phyloP scores from a whole-genome alignment of 164 flowering plant species.

The Aristolochia contorta region DNA sequence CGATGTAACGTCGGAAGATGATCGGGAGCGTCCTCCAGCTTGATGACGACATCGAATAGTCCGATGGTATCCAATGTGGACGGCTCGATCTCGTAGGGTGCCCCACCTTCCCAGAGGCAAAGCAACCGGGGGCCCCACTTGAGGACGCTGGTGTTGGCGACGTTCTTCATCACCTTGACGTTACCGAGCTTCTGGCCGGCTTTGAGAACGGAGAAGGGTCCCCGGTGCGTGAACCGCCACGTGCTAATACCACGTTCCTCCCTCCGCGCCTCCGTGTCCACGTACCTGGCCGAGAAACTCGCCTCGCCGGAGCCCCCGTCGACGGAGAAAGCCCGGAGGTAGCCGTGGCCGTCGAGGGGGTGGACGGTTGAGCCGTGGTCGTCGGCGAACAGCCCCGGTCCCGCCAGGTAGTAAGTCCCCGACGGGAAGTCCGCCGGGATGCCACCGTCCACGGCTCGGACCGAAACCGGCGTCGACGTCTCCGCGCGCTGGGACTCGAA shows the following conservation, averaged over 20 bases:
- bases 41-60: constrained; percentile 28
- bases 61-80: constrained; percentile 65
- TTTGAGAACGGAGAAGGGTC: constrained; percentile 83
- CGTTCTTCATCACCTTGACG: constrained; percentile 93
- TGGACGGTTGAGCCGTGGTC: constrained; percentile 92
- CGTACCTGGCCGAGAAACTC: constrained; percentile 63
- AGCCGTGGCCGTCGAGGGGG: constrained; percentile 95
- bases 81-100: constrained; percentile 68
- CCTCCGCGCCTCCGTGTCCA: constrained; percentile 66
- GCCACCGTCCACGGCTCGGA: constrained; percentile 46
- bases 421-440: constrained; percentile 66
- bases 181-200: constrained; percentile 70
- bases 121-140: constrained; percentile 68
- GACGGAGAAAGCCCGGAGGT: constrained; percentile 58
- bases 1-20: too few relatives aligned
- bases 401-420: constrained; percentile 81
- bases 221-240: constrained; percentile 86
- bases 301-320: constrained; percentile 33
- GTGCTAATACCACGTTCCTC: too few relatives aligned
- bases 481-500: constrained; percentile 76
- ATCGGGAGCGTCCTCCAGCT: too few relatives aligned
- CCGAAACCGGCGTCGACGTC: constrained; percentile 31
- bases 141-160: constrained; percentile 84
- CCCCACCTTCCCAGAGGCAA: constrained; percentile 96
- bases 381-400: constrained; percentile 80